These are phyloP conservation scores for Westerdykella ornata DNA, from an alignment of 2,329 filamentous ascomycete species.

Conservation along the genomic window DNA sequence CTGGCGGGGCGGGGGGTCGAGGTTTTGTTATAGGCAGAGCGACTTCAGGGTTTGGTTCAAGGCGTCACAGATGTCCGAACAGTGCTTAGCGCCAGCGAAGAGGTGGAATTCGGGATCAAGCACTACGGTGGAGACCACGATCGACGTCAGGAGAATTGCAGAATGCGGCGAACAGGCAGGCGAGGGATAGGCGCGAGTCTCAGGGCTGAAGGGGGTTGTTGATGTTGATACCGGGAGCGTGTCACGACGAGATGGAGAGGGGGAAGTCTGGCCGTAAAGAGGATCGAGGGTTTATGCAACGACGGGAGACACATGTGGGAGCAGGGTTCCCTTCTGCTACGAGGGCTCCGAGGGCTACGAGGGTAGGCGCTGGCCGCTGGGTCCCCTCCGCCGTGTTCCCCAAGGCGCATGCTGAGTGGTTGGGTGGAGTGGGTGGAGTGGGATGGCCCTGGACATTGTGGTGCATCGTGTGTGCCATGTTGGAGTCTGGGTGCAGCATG, in stretches of 20 bases:
- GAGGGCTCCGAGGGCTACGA: conserved; percentile 9
- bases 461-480: conserved; percentile 18
- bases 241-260: conserved; percentile 24
- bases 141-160: conserved; percentile 10
- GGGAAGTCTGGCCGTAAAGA: conserved; percentile 27
- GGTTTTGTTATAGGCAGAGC: conserved; percentile 30
- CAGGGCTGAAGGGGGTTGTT: conserved; percentile 11
- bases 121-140: neutral
- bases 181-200: conserved; percentile 25
- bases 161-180: conserved; percentile 16
- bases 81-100: neutral
- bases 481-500: conserved; percentile 14
- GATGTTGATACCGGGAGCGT: conserved; percentile 34
- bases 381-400: too few species aligned
- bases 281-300: conserved; percentile 32
- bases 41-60: conserved; percentile 17
- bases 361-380: conserved; percentile 1
- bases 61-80: conserved; percentile 6
- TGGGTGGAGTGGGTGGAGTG: too few species aligned
- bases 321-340: neutral
- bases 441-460: conserved; percentile 8
- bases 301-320: conserved; percentile 1
- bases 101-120: neutral
- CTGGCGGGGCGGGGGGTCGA: conserved; percentile 8
- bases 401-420: too few species aligned